Conservation (phyloP, 2,329 filamentous ascomycete species). For the Venturia oleaginea region DNA sequence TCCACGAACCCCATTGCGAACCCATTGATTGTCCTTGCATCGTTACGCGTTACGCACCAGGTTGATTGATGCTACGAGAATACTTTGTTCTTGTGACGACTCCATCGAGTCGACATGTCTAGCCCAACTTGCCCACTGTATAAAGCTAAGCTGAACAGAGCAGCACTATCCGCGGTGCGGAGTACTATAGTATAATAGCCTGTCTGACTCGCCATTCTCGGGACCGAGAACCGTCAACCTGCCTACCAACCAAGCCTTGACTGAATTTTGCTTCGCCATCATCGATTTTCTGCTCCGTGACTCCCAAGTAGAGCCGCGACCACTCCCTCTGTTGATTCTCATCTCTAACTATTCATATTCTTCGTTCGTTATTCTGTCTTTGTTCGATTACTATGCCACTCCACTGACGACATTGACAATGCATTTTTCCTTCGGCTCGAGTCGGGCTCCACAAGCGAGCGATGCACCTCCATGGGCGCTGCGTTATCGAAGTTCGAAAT, state of each 20-base stretch:
- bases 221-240: background rate
- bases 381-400: background rate
- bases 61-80: background rate
- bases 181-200: background rate
- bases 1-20: no score
- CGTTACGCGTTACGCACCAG: background rate
- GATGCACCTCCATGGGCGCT: conserved; percentile 12
- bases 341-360: background rate
- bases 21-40: background rate
- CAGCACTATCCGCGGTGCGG: background rate
- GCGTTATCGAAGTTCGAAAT: conserved; percentile 19
- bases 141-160: background rate
- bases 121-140: background rate
- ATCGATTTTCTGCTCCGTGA: background rate
- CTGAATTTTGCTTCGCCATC: background rate
- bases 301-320: background rate
- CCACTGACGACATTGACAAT: background rate
- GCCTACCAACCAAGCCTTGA: background rate
- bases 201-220: background rate
- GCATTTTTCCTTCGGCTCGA: background rate
- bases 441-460: background rate
- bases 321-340: background rate
- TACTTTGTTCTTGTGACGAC: background rate
- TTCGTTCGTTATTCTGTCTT: background rate
- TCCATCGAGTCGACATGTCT: background rate